Evolutionary conservation across 495 filamentous ascomycete species (phyloP).

Genomic region (Penicillium canescens): DNA sequence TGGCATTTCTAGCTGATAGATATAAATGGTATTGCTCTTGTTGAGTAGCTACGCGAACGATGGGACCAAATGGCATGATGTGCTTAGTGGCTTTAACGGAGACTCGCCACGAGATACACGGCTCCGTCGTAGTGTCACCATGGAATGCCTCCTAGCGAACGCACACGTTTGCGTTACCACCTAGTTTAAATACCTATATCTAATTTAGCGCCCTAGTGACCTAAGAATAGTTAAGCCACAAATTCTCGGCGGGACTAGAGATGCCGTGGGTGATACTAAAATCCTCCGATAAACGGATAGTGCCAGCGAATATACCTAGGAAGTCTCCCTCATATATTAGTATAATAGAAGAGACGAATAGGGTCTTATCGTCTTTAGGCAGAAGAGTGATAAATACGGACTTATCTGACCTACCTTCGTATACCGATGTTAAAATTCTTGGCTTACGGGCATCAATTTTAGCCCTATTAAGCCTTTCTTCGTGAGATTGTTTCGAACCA

Average conservation of each 20-base stretch:
- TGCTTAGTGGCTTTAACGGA: conserved; percentile 15
- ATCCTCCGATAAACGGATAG: conserved; percentile 19
- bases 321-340: conserved; percentile 15
- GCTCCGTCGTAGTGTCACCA: conserved; percentile 8
- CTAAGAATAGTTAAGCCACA: conserved; percentile 28
- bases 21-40: conserved; percentile 24
- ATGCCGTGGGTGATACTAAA: conserved; percentile 12
- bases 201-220: conserved; percentile 25
- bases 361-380: conserved; percentile 5
- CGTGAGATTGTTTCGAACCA: too few relatives aligned
- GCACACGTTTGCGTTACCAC: conserved; percentile 17
- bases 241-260: conserved; percentile 14
- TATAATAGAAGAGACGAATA: conserved; percentile 15
- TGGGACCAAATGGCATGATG: conserved; percentile 20
- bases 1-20: conserved; percentile 9
- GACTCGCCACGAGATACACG: conserved; percentile 18
- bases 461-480: too few relatives aligned
- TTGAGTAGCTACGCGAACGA: conserved; percentile 16
- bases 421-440: too few relatives aligned
- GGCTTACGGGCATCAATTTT: too few relatives aligned
- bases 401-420: conserved; percentile 11
- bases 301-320: conserved; percentile 22
- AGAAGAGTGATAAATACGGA: conserved; percentile 13
- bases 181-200: conserved; percentile 20
- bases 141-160: conserved; percentile 17